Conservation (phyloP, 805 yeast genomes). For the Metschnikowia hibisci region DNA sequence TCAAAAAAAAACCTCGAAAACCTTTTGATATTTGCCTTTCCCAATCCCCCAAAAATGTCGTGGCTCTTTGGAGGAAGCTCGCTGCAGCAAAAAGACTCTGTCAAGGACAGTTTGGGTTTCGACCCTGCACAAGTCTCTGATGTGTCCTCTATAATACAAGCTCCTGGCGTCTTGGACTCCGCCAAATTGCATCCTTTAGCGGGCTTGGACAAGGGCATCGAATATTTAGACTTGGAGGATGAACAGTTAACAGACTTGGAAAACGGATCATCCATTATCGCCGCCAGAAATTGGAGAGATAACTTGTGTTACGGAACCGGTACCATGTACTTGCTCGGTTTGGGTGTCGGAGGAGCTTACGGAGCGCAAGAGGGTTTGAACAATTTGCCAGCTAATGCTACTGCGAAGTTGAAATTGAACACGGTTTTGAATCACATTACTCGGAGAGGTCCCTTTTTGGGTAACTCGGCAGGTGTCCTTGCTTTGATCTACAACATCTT, state of each 20-base stretch:
- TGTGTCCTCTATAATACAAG: slow-evolving; percentile 57
- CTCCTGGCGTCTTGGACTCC: slow-evolving; percentile 64
- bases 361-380: slow-evolving; percentile 86
- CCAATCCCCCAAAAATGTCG: slow-evolving; percentile 31
- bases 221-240: slow-evolving; percentile 87
- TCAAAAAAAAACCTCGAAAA: slow-evolving; percentile 4
- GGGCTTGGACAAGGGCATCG: slow-evolving; percentile 84
- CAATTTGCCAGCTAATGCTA: slow-evolving; percentile 68
- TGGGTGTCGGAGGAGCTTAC: slow-evolving; percentile 84
- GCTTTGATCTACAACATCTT: slow-evolving; percentile 85
- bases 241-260: slow-evolving; percentile 66
- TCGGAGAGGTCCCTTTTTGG: slow-evolving; percentile 92
- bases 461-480: slow-evolving; percentile 92
- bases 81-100: slow-evolving; percentile 19
- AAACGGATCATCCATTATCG: slow-evolving; percentile 86
- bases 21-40: slow-evolving; percentile 2
- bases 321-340: slow-evolving; percentile 79
- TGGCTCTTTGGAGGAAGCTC: slow-evolving; percentile 47
- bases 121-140: slow-evolving; percentile 63
- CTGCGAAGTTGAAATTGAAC: slow-evolving; percentile 80
- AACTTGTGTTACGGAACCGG: slow-evolving; percentile 98
- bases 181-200: slow-evolving; percentile 85
- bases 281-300: slow-evolving; percentile 97
- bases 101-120: slow-evolving; percentile 47
- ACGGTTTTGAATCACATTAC: slow-evolving; percentile 89